Evolutionary conservation across 2,329 filamentous ascomycete species (phyloP).

Genomic region (Phoma herbarum): DNA sequence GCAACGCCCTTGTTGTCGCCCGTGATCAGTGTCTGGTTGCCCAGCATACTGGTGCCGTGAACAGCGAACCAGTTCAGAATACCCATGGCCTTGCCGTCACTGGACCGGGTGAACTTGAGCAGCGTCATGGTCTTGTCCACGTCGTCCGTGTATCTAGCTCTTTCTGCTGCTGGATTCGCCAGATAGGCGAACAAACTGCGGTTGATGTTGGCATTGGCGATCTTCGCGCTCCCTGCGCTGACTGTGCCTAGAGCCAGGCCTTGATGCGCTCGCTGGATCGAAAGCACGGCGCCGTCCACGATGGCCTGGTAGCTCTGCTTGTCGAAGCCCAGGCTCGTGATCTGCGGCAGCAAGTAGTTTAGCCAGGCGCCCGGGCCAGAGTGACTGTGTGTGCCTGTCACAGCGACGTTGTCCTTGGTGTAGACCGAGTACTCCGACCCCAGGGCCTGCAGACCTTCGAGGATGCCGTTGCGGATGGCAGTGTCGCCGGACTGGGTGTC

Average conservation of each 20-base stretch:
- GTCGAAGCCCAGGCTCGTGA: conserved; percentile 86
- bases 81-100: conserved; percentile 79
- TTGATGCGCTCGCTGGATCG: conserved; percentile 82
- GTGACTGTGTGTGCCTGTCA: conserved; percentile 94
- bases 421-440: conserved; percentile 80
- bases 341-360: conserved; percentile 92
- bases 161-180: conserved; percentile 81
- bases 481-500: conserved; percentile 91
- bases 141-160: conserved; percentile 70
- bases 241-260: conserved; percentile 74
- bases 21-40: conserved; percentile 89
- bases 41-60: conserved; percentile 88
- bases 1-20: conserved; percentile 98
- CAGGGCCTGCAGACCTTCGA: conserved; percentile 74
- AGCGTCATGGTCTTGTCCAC: conserved; percentile 83
- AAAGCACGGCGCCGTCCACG: conserved; percentile 83
- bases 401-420: conserved; percentile 80
- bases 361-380: conserved; percentile 91
- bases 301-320: conserved; percentile 88
- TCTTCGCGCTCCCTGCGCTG: conserved; percentile 72
- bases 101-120: conserved; percentile 77
- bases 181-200: conserved; percentile 88
- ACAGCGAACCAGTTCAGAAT: conserved; percentile 91
- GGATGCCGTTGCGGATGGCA: conserved; percentile 84
- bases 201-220: conserved; percentile 84